Conservation (phyloP, 2,329 filamentous ascomycete genomes). For the Talaromyces sp. region DNA sequence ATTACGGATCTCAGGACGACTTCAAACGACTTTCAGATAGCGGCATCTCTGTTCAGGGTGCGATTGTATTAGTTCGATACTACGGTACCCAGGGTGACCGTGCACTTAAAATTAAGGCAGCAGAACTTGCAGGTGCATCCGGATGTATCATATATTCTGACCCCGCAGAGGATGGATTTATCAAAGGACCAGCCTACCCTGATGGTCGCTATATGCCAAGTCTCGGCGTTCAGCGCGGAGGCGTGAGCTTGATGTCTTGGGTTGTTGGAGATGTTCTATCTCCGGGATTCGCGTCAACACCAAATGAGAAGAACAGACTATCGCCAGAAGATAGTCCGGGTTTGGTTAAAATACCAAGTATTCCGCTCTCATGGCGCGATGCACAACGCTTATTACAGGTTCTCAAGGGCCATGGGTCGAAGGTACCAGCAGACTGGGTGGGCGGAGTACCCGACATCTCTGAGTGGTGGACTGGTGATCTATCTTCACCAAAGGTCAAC, state of each 20-base stretch:
- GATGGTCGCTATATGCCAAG: constrained; percentile 75
- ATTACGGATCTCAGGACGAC: constrained; percentile 83
- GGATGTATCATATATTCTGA: constrained; percentile 94
- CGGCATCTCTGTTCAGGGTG: constrained; percentile 70
- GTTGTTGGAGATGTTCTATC: constrained; percentile 89
- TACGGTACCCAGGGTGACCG: constrained; percentile 70
- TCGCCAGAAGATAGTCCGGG: constrained; percentile 67
- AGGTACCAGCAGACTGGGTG: constrained; percentile 67
- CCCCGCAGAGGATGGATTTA: constrained; percentile 77
- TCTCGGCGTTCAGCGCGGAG: constrained; percentile 77
- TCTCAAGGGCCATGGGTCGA: constrained; percentile 70
- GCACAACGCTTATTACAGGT: constrained; percentile 74
- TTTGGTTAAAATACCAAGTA: constrained; percentile 78
- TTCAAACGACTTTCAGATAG: constrained; percentile 69
- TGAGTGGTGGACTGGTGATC: constrained; percentile 82
- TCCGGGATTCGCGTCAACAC: constrained; percentile 68
- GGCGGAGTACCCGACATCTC: constrained; percentile 72
- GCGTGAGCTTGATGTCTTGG: constrained; percentile 76
- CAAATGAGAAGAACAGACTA: constrained; percentile 57
- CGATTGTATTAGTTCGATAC: constrained; percentile 80
- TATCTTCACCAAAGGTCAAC: constrained; percentile 70
- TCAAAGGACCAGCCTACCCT: constrained; percentile 69
- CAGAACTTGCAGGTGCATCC: constrained; percentile 77
- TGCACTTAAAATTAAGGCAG: constrained; percentile 82
- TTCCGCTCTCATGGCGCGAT: constrained; percentile 87